These are phyloP conservation scores for Colletotrichum camelliae DNA, from an alignment of 2,329 filamentous ascomycete species.

Conservation along the genomic window DNA sequence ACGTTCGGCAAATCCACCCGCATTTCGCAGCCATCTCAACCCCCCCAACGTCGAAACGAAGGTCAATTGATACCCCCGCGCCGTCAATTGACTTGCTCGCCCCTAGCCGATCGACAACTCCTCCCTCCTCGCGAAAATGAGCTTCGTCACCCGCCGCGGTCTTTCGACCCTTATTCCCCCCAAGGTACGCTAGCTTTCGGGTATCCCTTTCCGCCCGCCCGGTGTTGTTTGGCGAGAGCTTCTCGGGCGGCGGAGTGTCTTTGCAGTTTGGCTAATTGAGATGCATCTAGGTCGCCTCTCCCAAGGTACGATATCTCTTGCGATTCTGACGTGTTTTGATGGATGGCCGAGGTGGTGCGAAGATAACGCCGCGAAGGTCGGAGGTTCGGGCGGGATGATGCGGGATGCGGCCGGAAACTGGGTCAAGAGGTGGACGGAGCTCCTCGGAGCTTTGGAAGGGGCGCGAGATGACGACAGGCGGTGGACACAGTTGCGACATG, in stretches of 20 bases:
- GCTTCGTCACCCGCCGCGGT: conserved; percentile 87
- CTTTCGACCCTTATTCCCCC: conserved; percentile 99
- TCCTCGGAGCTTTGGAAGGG: not conserved
- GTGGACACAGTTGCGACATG: not conserved
- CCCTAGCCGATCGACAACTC: conserved; percentile 25
- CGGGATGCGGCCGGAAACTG: not conserved
- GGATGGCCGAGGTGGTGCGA: not conserved
- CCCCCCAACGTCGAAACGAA: conserved; percentile 17
- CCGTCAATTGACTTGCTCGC: conserved; percentile 15
- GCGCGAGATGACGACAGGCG: not conserved
- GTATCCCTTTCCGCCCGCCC: conserved; percentile 18
- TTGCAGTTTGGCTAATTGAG: not conserved
- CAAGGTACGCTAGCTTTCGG: conserved; percentile 71
- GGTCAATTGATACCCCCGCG: conserved; percentile 20
- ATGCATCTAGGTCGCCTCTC: conserved; percentile 73
- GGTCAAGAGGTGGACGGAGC: not conserved
- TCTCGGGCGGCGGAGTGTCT: not conserved
- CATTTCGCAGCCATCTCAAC: conserved; percentile 17
- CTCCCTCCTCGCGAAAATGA: conserved; percentile 65
- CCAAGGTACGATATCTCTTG: conserved; percentile 69
- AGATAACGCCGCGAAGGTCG: not conserved
- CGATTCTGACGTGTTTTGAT: conserved; percentile 2
- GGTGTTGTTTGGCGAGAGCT: not conserved
- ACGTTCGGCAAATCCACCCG: conserved; percentile 21
- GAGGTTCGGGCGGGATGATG: not conserved